Conservation (phyloP, 2,329 filamentous ascomycete species). For the Neurospora sp. region DNA sequence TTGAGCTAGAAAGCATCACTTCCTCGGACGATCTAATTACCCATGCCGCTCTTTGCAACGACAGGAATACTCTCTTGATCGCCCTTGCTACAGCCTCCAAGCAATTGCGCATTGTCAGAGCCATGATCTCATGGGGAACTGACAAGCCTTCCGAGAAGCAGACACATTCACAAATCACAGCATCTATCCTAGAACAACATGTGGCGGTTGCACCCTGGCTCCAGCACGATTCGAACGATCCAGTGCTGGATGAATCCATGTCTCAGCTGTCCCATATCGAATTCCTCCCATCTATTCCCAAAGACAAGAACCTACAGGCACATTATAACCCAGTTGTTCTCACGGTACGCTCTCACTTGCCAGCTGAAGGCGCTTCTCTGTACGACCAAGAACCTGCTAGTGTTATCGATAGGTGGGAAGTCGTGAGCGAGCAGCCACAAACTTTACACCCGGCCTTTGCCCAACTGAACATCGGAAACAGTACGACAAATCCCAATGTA, state of each 20-base stretch:
- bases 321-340: constrained; percentile 46
- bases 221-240: constrained; percentile 34
- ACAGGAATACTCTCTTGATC: constrained; percentile 55
- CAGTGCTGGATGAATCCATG: constrained; percentile 40
- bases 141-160: constrained; percentile 47
- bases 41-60: constrained; percentile 66
- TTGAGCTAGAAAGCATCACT: constrained; percentile 66
- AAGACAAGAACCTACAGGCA: constrained; percentile 42
- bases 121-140: constrained; percentile 65
- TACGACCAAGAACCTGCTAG: constrained; percentile 59
- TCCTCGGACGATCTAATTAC: constrained; percentile 69
- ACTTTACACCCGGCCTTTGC: constrained; percentile 67
- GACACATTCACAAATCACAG: constrained; percentile 40
- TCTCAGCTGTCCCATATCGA: constrained; percentile 64
- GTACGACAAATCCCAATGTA: constrained; percentile 18
- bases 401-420: constrained; percentile 74
- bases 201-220: constrained; percentile 50
- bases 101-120: constrained; percentile 64
- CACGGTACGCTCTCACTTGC: constrained; percentile 59
- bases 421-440: constrained; percentile 57
- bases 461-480: constrained; percentile 53
- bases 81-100: constrained; percentile 60
- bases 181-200: constrained; percentile 44
- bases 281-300: constrained; percentile 56
- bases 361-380: constrained; percentile 38